Conservation (phyloP, 2,329 filamentous ascomycete genomes). For the Coniella lustricola region DNA sequence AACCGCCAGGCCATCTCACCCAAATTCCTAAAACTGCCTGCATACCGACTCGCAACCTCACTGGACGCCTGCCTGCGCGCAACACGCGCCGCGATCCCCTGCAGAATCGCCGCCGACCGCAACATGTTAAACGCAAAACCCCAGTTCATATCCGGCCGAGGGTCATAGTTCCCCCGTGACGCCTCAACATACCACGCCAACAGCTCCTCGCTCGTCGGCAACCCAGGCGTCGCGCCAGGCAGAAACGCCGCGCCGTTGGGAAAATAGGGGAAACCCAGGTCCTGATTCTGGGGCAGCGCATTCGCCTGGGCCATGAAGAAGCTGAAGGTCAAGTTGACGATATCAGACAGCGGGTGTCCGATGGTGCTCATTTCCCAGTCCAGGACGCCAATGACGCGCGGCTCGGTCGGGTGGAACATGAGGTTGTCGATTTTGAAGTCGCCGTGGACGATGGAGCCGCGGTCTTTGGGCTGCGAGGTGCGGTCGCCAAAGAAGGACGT, state of each 20-base stretch:
- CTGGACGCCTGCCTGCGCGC: conserved; percentile 86
- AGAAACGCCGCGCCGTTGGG: conserved; percentile 46
- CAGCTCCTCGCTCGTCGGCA: conserved; percentile 25
- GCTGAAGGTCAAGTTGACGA: conserved; percentile 67
- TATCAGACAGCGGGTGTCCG: conserved; percentile 88
- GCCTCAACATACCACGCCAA: conserved; percentile 5
- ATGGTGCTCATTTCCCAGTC: conserved; percentile 99
- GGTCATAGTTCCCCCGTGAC: neutral
- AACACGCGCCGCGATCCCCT: conserved; percentile 87
- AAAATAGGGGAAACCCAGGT: conserved; percentile 19
- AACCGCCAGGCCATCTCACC: conserved; percentile 73
- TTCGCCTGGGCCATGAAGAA: conserved; percentile 32
- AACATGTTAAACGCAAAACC: conserved; percentile 57
- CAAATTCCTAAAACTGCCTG: conserved; percentile 59
- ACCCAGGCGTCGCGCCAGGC: conserved; percentile 56
- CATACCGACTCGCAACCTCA: conserved; percentile 69
- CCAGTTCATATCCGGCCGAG: conserved; percentile 47
- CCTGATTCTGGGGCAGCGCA: conserved; percentile 19
- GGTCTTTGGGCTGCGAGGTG: conserved; percentile 65
- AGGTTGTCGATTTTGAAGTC: conserved; percentile 95
- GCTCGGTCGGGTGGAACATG: conserved; percentile 82
- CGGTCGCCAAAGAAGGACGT: conserved; percentile 69
- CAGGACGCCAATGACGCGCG: conserved; percentile 82
- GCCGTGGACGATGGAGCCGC: conserved; percentile 77
- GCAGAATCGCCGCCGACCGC: conserved; percentile 56